Conservation (phyloP, 495 filamentous ascomycete species). For the Penicillium lividum region DNA sequence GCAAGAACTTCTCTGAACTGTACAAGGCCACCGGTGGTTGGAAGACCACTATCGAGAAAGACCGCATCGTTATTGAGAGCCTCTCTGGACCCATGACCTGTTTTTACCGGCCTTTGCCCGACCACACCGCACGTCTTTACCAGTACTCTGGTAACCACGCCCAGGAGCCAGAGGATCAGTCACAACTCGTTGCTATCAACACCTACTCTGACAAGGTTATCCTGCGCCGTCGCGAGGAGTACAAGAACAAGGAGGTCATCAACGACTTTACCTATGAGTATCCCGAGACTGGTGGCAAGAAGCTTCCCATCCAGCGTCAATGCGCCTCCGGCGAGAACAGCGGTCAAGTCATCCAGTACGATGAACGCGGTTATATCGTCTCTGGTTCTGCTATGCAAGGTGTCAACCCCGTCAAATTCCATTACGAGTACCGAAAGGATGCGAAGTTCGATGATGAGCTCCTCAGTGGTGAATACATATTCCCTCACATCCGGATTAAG, state of each 20-base stretch:
- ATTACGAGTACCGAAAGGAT: conserved; percentile 4
- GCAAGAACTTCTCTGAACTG: conserved; percentile 3
- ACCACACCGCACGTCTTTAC: conserved; percentile 3
- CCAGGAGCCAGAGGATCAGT: conserved; percentile 2
- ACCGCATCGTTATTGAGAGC: conserved; percentile 5
- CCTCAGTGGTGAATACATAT: conserved; percentile 2
- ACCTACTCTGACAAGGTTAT: conserved; percentile 8
- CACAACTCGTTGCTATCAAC: conserved; percentile 5
- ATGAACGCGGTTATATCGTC: conserved; percentile 6
- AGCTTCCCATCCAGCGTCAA: conserved; percentile 8
- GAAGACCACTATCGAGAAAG: conserved; percentile 9
- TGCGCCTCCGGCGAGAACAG: background rate
- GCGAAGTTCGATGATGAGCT: conserved; percentile 10
- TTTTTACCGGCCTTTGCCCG: conserved; percentile 5
- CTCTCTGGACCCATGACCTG: conserved; percentile 5
- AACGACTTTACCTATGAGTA: conserved; percentile 7
- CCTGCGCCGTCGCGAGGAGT: conserved; percentile 4
- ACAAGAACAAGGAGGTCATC: conserved; percentile 6
- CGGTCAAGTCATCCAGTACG: conserved; percentile 9
- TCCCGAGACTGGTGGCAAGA: background rate
- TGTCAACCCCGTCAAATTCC: conserved; percentile 6
- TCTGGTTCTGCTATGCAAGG: conserved; percentile 7
- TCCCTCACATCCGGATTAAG: conserved; percentile 7
- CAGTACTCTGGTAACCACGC: conserved; percentile 3
- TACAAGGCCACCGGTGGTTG: conserved; percentile 7